Base-by-base conservation (phyloP, 176 grass and related monocot genomes). In the Eragrostis nindensis region DNA sequence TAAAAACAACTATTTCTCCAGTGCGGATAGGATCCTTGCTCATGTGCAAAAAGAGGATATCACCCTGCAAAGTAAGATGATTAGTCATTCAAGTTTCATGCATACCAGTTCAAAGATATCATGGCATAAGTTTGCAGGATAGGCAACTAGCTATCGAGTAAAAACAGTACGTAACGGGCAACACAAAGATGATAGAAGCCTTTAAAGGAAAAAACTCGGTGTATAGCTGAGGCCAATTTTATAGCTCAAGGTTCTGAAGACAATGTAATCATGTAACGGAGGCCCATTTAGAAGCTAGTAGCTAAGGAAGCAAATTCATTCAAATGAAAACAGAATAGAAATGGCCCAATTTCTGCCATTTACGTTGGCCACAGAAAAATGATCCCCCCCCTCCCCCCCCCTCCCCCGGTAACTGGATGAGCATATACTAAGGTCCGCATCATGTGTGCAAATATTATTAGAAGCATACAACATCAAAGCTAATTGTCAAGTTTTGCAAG, bases 1-100 rank as follows among this genome's bases (percentile, higher is more conserved):
- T 90, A 77, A 94, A 94, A 67, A 94, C 91, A 87, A 91, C 91
- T 77, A 91, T 94, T 94, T 94, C 91, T 76, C 91, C 88, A 9
- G 88, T 89, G 53, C 85, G 91, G 63, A 94, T 94, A 66, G 88
- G 88, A 60, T 88, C 88, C 24, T 90, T 87, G 79, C 91, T 93
- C 91, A 87, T 90, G 69, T 90, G 85, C 70, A 93, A 76, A 68
- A 93, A 93, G 9, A 93, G 68, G 52, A 93, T 93, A 80, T 93
- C 91, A 80, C 87, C 91, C 91, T 93, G 85, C 39, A 87, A 85
- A 79, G 29, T 12, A 47, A n/a, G 19, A 83, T 49, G 80, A 75
- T 53, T n/a, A 76, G 24, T 55, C 25, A 89, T 45, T 80, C 21
- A 62, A 19, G 30, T 8, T 32, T 80, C 15, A 54, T n/a, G 43